Evolutionary conservation across 2,329 filamentous ascomycete species (phyloP), one percentile per base, ranked within the genome.

Genomic region (Xylariaceae sp.): DNA sequence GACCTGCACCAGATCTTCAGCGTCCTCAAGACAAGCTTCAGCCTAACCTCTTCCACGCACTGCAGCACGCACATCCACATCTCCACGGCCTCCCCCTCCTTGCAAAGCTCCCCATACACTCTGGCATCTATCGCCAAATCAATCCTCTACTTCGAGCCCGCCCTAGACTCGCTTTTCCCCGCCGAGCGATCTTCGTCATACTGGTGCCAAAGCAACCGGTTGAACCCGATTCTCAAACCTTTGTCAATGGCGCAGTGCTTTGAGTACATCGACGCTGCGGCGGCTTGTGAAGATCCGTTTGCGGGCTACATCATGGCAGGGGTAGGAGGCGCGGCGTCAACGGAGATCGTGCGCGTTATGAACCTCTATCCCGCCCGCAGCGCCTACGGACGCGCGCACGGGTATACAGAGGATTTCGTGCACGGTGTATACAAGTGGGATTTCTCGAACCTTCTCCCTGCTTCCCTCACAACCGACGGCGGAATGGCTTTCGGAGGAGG

Each of bases 361-460:
- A 67, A 66, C 35, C 52, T 64, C 8, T 60, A 63, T 39, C 56
- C 65, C 0, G 57, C 60, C 8, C 42, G 47, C 1, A 64, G 60
- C 17, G 56, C 60, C 2, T 63, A 62, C 38, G 67, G 64, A 19
- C 53, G 52, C 1, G 57, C 60, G 6, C 56, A 63, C 17, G 60
- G 64, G 10, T 56, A 55, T 45, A 60, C 56, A 37, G 48, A 55
- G 29, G 61, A 67, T 42, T 68, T 68, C 47, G 54, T 70, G 19
- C 59, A 64, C 34, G 66, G 66, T 11, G 62, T 66, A 22, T 70
- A 66, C 54, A 69, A 68, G 58, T 70, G 67, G 67, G 62, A 69
- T 40, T 63, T 69, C 41, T 55, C 61, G 0, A 58, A 61, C 2
- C 55, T 67, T 34, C 32, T 64, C 6, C 32, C 14, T 12, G 14